phyloP scores from a whole-genome alignment of 495 filamentous ascomycete species.

The Aspergillus homomorphus region DNA sequence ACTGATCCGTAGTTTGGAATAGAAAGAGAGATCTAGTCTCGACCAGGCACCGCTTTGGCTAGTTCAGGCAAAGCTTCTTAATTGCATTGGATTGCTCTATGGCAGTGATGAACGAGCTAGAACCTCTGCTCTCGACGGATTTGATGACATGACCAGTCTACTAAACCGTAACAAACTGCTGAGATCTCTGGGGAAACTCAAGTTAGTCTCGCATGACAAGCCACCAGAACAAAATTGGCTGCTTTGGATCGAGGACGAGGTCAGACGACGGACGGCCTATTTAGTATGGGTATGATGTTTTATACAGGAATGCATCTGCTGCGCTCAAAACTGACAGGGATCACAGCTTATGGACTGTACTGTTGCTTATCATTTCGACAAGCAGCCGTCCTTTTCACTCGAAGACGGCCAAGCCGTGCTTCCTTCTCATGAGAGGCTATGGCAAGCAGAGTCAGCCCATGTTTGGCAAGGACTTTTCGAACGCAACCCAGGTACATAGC shows the following conservation, averaged over 20 bases:
- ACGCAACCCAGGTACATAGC: slow-evolving; percentile 23
- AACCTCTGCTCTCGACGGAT: slow-evolving; percentile 24
- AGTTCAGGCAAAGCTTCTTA: slow-evolving; percentile 37
- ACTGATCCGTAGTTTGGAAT: background rate
- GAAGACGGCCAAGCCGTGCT: slow-evolving; percentile 43
- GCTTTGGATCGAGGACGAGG: slow-evolving; percentile 35
- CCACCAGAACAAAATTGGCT: slow-evolving; percentile 23
- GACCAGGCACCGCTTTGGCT: slow-evolving; percentile 30
- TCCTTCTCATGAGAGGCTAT: slow-evolving; percentile 46
- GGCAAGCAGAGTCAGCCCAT: slow-evolving; percentile 39
- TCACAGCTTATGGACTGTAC: slow-evolving; percentile 46
- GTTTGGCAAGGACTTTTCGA: slow-evolving; percentile 38
- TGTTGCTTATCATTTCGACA: slow-evolving; percentile 41
- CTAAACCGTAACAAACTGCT: slow-evolving; percentile 27
- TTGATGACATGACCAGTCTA: slow-evolving; percentile 35
- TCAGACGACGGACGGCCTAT: slow-evolving; percentile 41
- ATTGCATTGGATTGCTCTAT: slow-evolving; percentile 43
- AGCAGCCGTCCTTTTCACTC: slow-evolving; percentile 34
- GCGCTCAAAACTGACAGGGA: background rate
- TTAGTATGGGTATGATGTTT: slow-evolving; percentile 40
- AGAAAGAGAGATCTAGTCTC: slow-evolving; percentile 29
- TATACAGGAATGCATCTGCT: background rate
- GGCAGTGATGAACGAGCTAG: slow-evolving; percentile 30
- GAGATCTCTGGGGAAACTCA: slow-evolving; percentile 3
- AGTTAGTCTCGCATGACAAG: slow-evolving; percentile 3